These are phyloP conservation scores for Jacaranda mimosifolia DNA, from an alignment of 257 asterid genomes.

Conservation along the genomic window DNA sequence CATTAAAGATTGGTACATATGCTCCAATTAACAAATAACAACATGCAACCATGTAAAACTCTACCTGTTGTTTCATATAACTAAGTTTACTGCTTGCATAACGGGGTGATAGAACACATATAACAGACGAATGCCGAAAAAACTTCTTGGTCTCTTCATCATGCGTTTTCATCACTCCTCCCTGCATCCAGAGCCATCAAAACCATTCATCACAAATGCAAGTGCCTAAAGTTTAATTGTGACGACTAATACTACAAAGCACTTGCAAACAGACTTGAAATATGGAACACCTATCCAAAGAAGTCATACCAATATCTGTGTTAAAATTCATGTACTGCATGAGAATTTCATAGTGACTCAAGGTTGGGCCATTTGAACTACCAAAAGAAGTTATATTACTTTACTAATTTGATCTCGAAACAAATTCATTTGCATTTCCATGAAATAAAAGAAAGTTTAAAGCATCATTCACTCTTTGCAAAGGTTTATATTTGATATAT, in stretches of 20 bases:
- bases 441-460: not conserved
- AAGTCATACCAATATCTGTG: not conserved
- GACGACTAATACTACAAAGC: conserved; percentile 20
- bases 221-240: conserved; percentile 13
- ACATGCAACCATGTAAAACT: conserved; percentile 26
- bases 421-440: not conserved
- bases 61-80: conserved; percentile 82
- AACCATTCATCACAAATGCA: conserved; percentile 22
- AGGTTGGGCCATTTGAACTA: not conserved
- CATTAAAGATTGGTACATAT: conserved; percentile 6
- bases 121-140: conserved; percentile 86
- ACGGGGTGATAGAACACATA: conserved; percentile 88
- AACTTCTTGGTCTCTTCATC: conserved; percentile 94
- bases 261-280: conserved; percentile 25
- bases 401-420: conserved; percentile 20
- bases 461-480: not conserved
- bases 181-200: conserved; percentile 59
- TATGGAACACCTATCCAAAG: conserved; percentile 10
- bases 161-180: conserved; percentile 88
- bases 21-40: conserved; percentile 28
- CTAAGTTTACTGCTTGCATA: conserved; percentile 87
- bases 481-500: not conserved
- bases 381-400: conserved; percentile 5
- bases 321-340: conserved; percentile 28
- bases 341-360: conserved; percentile 15